A percentile compares a stretch with the other conserved stretches of the same genome.
phyloP scores from a whole-genome alignment of 2,329 filamentous ascomycete species.

The Pezicula carpinea region DNA sequence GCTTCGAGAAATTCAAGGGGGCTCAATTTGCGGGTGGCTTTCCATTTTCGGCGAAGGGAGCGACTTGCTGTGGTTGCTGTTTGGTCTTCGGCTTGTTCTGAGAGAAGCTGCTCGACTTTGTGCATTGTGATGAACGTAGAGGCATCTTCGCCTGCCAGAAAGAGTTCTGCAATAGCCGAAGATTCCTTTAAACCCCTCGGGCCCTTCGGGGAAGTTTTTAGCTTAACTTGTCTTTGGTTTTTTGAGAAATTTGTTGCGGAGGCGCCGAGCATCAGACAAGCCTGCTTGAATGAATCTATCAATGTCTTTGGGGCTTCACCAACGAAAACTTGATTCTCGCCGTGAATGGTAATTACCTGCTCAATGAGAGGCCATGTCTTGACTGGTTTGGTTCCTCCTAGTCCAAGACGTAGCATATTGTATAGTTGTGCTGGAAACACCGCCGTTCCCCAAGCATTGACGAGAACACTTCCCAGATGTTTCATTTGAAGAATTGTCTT shows the following conservation, averaged over 20 bases:
- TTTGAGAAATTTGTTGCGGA: slow-evolving; percentile 2
- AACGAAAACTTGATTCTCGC: slow-evolving; percentile 7
- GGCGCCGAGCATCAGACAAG: slow-evolving; percentile 3
- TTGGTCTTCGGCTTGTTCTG: slow-evolving; percentile 5
- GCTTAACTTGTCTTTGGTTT: background rate
- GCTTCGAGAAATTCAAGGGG: slow-evolving; percentile 6
- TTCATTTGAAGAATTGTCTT: background rate
- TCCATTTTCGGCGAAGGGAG: slow-evolving; percentile 2
- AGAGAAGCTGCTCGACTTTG: slow-evolving; percentile 8
- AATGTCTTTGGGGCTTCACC: slow-evolving; percentile 2
- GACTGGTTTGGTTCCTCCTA: background rate
- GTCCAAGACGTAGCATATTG: slow-evolving; percentile 3
- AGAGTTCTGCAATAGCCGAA: slow-evolving; percentile 1
- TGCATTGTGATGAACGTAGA: slow-evolving; percentile 4
- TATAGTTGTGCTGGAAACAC: slow-evolving; percentile 9
- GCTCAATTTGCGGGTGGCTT: background rate
- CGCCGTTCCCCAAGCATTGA: slow-evolving; percentile 3
- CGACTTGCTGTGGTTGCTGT: background rate
- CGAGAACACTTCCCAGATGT: background rate
- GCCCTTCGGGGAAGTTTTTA: slow-evolving; percentile 3
- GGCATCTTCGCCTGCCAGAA: background rate
- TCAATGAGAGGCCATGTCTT: slow-evolving; percentile 9
- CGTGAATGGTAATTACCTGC: slow-evolving; percentile 1
- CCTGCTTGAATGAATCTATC: slow-evolving; percentile 5
- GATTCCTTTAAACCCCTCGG: slow-evolving; percentile 3